Percentiles rank a stretch among this genome's conserved stretches.
These are phyloP conservation scores for Dryas octopetala DNA, from an alignment of 306 rosid species.

Conservation along the genomic window DNA sequence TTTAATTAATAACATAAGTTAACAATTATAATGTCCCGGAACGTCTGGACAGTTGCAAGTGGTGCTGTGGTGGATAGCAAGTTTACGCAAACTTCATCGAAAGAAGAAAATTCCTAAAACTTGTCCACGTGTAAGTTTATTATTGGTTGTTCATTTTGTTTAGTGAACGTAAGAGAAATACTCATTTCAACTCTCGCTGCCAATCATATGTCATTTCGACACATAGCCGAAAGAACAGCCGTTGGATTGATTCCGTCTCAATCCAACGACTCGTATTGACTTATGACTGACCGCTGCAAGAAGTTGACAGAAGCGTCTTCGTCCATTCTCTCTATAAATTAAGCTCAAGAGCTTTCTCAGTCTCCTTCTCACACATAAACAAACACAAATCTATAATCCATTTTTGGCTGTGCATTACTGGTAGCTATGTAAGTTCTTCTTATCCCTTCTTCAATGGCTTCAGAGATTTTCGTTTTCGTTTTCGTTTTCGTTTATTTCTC, in stretches of 20 bases:
- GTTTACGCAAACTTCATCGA: too few relatives aligned
- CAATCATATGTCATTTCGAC: too few relatives aligned
- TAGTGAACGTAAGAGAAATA: too few relatives aligned
- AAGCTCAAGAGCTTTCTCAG: background rate
- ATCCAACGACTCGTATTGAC: constrained; percentile 27
- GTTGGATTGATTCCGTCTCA: constrained; percentile 12
- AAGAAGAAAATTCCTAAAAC: background rate
- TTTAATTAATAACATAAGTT: too few relatives aligned
- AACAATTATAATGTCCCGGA: too few relatives aligned
- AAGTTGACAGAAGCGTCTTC: constrained; percentile 14
- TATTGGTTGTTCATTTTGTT: background rate
- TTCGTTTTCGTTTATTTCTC: background rate
- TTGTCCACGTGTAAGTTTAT: background rate
- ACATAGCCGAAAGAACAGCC: constrained; percentile 12
- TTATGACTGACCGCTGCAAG: constrained; percentile 24
- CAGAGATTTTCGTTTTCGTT: background rate
- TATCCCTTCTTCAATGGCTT: background rate
- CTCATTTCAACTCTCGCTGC: too few relatives aligned
- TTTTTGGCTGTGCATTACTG: background rate
- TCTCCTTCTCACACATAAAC: constrained; percentile 1
- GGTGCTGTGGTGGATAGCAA: too few relatives aligned
- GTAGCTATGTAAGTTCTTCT: constrained; percentile 27
- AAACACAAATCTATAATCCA: background rate
- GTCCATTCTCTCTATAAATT: background rate
- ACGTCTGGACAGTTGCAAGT: too few relatives aligned